These are phyloP conservation scores for Diaporthe citriasiana DNA, from an alignment of 2,329 filamentous ascomycete species.

Conservation along the genomic window DNA sequence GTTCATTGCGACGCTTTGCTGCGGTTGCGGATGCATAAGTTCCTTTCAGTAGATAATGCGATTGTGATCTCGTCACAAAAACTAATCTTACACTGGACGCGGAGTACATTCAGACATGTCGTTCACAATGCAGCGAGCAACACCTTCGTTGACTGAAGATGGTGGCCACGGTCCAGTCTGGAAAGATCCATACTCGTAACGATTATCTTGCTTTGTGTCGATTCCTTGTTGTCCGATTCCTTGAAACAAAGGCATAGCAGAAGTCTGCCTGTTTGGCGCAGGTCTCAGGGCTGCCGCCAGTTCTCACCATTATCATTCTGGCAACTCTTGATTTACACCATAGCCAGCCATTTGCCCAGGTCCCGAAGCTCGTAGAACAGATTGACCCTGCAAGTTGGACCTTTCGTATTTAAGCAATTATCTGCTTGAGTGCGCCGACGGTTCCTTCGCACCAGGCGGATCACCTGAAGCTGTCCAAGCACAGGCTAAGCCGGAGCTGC, in stretches of 20 bases:
- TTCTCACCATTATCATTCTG: not conserved
- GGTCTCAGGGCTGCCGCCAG: not conserved
- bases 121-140: too few species aligned
- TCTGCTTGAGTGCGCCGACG: not conserved
- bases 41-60: not conserved
- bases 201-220: not conserved
- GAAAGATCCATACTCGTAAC: not conserved
- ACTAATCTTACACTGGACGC: too few species aligned
- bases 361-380: not conserved
- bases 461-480: not conserved
- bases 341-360: not conserved
- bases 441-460: not conserved
- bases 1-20: not conserved
- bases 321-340: too few species aligned
- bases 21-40: not conserved
- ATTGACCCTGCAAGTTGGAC: not conserved
- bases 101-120: too few species aligned
- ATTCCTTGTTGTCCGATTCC: not conserved
- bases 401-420: not conserved
- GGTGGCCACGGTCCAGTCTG: too few species aligned
- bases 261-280: not conserved
- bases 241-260: not conserved
- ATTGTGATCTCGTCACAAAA: not conserved
- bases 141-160: too few species aligned
- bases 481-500: not conserved